Evolutionary conservation across 768 basidiomycete species (phyloP).

Genomic region (Daedalea quercina): DNA sequence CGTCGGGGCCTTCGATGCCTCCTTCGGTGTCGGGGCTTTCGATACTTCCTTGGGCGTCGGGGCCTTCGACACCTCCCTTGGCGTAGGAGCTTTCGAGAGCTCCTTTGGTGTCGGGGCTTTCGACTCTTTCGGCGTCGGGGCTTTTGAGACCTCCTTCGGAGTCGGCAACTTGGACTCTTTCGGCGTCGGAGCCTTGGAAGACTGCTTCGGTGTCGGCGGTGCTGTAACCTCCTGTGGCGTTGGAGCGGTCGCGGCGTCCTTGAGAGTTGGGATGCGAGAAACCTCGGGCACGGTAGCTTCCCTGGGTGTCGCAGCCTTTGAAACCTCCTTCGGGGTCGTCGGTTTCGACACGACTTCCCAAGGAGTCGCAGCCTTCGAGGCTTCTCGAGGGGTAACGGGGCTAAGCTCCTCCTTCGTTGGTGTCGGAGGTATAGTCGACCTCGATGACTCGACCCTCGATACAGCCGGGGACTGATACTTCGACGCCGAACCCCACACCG

Average conservation of each 20-base stretch:
- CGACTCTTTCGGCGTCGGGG: constrained; percentile 11
- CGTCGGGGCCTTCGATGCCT: constrained; percentile 6
- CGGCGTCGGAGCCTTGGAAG: constrained; percentile 12
- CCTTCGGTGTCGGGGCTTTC: constrained; percentile 12
- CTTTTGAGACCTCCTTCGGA: constrained; percentile 9
- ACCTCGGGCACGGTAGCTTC: constrained; percentile 6
- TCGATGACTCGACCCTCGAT: background rate
- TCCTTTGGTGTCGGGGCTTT: constrained; percentile 13
- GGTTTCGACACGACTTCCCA: constrained; percentile 6
- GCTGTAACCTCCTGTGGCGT: constrained; percentile 13
- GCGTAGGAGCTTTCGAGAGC: constrained; percentile 11
- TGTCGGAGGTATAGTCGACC: background rate
- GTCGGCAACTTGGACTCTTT: constrained; percentile 6
- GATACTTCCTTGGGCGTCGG: constrained; percentile 9
- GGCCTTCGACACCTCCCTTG: constrained; percentile 8
- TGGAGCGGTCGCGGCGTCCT: constrained; percentile 10
- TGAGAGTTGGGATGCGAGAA: constrained; percentile 4
- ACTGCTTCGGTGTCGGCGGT: constrained; percentile 11
- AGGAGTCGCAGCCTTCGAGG: constrained; percentile 9
- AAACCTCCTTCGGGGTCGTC: constrained; percentile 9
- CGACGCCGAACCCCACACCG: constrained; percentile 38
- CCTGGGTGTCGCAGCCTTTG: constrained; percentile 16
- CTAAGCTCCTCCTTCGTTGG: background rate
- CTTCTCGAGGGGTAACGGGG: constrained; percentile 8
- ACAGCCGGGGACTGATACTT: constrained; percentile 6